phyloP scores from a whole-genome alignment of 305 asterid genomes.

The Fraxinus sp. region DNA sequence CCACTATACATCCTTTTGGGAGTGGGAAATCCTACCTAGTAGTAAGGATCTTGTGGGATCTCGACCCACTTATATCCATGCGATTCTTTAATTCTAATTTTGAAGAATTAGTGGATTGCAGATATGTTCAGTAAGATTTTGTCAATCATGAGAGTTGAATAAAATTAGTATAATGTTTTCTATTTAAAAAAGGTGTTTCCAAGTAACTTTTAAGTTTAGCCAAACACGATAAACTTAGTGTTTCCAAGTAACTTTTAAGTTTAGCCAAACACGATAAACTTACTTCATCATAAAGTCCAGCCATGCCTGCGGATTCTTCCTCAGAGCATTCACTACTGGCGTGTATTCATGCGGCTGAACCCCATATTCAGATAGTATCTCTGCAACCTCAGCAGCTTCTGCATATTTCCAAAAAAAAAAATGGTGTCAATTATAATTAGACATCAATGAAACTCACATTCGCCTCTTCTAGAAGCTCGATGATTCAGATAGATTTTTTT shows the following conservation, averaged over 20 bases:
- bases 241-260: neutral
- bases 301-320: slow-evolving; percentile 94
- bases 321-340: slow-evolving; percentile 80
- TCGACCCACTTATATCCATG: neutral
- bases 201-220: no score
- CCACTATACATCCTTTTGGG: neutral
- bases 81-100: neutral
- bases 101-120: neutral
- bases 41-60: no score
- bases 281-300: slow-evolving; percentile 98
- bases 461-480: neutral
- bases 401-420: slow-evolving; percentile 26
- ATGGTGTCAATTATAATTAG: neutral
- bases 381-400: slow-evolving; percentile 99
- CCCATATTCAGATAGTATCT: slow-evolving; percentile 77
- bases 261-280: slow-evolving; percentile 8
- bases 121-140: neutral
- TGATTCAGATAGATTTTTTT: neutral
- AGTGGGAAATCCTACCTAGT: neutral
- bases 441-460: neutral
- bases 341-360: slow-evolving; percentile 65
- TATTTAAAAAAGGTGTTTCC: neutral
- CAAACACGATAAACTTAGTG: no score
- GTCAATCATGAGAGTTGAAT: neutral
- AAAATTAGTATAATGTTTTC: neutral